phyloP scores from a whole-genome alignment of 164 flowering plant species.

The Protea cynaroides region DNA sequence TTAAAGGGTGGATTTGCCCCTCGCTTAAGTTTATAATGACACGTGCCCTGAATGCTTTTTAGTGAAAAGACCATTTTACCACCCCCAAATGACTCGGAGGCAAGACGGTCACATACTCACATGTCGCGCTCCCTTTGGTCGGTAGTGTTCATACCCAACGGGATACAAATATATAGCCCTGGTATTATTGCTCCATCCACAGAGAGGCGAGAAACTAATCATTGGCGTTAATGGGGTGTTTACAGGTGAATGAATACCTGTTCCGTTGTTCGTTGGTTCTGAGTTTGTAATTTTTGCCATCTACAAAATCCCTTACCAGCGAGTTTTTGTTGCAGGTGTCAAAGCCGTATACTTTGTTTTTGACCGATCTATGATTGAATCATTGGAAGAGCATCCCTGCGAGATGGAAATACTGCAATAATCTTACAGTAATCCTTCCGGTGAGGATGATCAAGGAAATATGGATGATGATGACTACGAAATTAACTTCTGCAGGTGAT shows the following conservation, averaged over 20 bases:
- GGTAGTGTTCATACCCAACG: too few relatives aligned
- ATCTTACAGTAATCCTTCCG: constrained; percentile 13
- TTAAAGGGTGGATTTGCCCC: too few relatives aligned
- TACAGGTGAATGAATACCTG: constrained; percentile 35
- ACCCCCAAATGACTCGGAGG: too few relatives aligned
- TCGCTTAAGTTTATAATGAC: too few relatives aligned
- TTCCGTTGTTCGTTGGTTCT: neutral
- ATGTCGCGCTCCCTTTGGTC: too few relatives aligned
- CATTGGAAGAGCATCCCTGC: constrained; percentile 6
- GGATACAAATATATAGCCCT: too few relatives aligned
- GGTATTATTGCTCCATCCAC: too few relatives aligned
- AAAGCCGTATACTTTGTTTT: constrained; percentile 56
- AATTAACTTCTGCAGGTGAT: too few relatives aligned
- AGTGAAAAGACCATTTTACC: too few relatives aligned
- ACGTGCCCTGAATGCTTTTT: too few relatives aligned
- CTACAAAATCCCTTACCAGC: neutral
- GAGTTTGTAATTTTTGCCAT: neutral
- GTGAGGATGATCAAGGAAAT: constrained; percentile 26
- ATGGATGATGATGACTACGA: constrained; percentile 31
- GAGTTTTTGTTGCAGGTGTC: constrained; percentile 39
- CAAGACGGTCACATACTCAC: too few relatives aligned
- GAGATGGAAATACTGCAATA: constrained; percentile 9
- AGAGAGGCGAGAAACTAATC: constrained; percentile 55
- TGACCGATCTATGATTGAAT: constrained; percentile 11
- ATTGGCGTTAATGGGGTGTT: constrained; percentile 73